Evolutionary conservation across 1,284 basidiomycete species (phyloP).

Genomic region (Pisolithus thermaeus): DNA sequence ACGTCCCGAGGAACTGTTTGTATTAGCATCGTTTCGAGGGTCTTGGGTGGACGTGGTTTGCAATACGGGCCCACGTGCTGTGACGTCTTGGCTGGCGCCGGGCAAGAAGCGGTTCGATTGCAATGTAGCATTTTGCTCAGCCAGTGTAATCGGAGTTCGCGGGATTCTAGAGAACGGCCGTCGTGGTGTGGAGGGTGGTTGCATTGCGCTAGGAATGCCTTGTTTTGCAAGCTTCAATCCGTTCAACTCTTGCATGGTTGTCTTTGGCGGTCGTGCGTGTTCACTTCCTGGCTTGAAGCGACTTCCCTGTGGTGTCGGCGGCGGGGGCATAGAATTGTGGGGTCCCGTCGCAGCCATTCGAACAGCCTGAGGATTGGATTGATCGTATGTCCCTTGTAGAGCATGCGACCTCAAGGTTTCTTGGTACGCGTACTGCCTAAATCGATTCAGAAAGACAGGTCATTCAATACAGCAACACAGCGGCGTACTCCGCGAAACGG

Average conservation of each 20-base stretch:
- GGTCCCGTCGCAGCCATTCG: constrained; percentile 7
- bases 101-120: constrained; percentile 28
- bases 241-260: constrained; percentile 7
- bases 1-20: constrained; percentile 21
- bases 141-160: constrained; percentile 14
- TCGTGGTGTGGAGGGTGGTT: constrained; percentile 24
- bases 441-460: constrained; percentile 16
- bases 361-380: constrained; percentile 24
- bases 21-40: constrained; percentile 5
- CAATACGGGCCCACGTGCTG: constrained; percentile 7
- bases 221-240: constrained; percentile 9
- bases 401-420: constrained; percentile 34
- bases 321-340: constrained; percentile 20
- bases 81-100: constrained; percentile 16
- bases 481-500: constrained; percentile 42
- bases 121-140: constrained; percentile 1
- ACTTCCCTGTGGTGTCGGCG: constrained; percentile 19
- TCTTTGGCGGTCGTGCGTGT: constrained; percentile 8
- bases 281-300: constrained; percentile 24
- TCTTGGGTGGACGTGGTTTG: constrained; percentile 3
- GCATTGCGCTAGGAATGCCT: constrained; percentile 17
- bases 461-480: not conserved
- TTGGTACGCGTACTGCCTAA: constrained; percentile 57
- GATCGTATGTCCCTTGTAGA: constrained; percentile 31
- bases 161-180: constrained; percentile 24